Evolutionary conservation across 192 early-diverging fungal species (phyloP).

Genomic region (Entomortierella parvispora): DNA sequence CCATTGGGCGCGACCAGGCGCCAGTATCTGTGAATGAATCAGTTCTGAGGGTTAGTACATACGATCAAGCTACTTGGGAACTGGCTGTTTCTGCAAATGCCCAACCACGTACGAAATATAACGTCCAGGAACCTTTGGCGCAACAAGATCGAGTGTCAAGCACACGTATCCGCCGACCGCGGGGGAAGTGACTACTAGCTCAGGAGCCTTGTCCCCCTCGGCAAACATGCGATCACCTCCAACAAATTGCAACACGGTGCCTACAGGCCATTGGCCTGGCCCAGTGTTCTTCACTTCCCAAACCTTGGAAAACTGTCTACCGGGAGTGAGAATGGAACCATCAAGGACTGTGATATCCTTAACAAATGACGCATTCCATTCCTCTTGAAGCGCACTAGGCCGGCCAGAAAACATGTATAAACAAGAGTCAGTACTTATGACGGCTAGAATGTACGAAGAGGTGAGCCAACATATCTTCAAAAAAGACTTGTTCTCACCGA

Average conservation of each 20-base stretch:
- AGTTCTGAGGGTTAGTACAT: no score
- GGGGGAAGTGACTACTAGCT: conserved; percentile 53
- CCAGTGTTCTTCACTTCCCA: conserved; percentile 76
- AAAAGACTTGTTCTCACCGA: no score
- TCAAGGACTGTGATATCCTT: conserved; percentile 75
- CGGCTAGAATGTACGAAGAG: no score
- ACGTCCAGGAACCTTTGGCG: conserved; percentile 64
- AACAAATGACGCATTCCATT: conserved; percentile 54
- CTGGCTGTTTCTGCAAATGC: no score
- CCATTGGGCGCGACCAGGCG: conserved; percentile 67
- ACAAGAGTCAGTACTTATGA: no score
- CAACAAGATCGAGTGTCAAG: conserved; percentile 68
- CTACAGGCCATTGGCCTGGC: conserved; percentile 65
- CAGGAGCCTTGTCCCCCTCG: conserved; percentile 46
- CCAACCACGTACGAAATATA: conserved; percentile 58
- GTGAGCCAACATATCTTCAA: no score
- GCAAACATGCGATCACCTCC: conserved; percentile 62
- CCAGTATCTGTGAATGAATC: conserved; percentile 63
- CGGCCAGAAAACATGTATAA: no score
- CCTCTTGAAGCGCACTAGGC: conserved; percentile 2
- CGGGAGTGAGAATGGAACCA: conserved; percentile 55
- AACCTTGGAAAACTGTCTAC: conserved; percentile 67
- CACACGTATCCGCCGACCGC: conserved; percentile 59
- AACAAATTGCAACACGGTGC: conserved; percentile 62
- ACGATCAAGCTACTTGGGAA: no score